Evolutionary conservation across 345 rosid species (phyloP), one percentile per base, ranked within the genome.

Genomic region (Reutealis trisperma): DNA sequence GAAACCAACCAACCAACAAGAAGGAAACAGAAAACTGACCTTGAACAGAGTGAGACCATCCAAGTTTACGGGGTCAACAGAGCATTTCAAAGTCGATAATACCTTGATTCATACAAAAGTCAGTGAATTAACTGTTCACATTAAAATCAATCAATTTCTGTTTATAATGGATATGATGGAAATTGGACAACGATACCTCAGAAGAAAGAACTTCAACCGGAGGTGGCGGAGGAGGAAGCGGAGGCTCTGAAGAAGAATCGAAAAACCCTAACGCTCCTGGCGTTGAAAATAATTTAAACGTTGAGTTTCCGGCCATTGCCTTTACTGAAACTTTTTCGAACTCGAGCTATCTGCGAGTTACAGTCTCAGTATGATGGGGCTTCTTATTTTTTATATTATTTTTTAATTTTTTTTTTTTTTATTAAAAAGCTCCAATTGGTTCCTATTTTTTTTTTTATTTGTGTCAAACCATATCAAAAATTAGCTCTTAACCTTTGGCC

Each of bases 191-290:
- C 1, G 67, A 34, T 80, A 91, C 96, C 92, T 88, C 90, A 54
- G 93, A 89, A 76, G 86, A 72, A 63, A 87, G 83, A 27, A 94
- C 92, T 87, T 94, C 98, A 14, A 85, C 54, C 65, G 89, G 86
- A 76, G 93, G 90, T 70, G 94, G 92, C 1, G 92, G 90, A 32
- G 94, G 93, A 57, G 90, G 92, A 32, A 77, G 89, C 72, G 87
- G 77, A 58, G 82, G 51, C 63, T 83, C 89, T 15, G 85, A 60
- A 16, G 92, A 45, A 64, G 76, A 77, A 55, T 89, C 93, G 14
- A 86, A 78, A 61, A 94, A 82, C 10, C 85, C 89, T 42, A 82
- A 11, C 37, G 47, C 79, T 34, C 52, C 57, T 19, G 78, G 55
- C 1, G 78, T 37, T 4, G 83, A 68, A 79, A 85, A 85, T 63